A percentile compares a stretch with the other conserved stretches of the same genome.
These are phyloP conservation scores for Aspergillus cristatus DNA, from an alignment of 495 filamentous ascomycete species.

Conservation along the genomic window DNA sequence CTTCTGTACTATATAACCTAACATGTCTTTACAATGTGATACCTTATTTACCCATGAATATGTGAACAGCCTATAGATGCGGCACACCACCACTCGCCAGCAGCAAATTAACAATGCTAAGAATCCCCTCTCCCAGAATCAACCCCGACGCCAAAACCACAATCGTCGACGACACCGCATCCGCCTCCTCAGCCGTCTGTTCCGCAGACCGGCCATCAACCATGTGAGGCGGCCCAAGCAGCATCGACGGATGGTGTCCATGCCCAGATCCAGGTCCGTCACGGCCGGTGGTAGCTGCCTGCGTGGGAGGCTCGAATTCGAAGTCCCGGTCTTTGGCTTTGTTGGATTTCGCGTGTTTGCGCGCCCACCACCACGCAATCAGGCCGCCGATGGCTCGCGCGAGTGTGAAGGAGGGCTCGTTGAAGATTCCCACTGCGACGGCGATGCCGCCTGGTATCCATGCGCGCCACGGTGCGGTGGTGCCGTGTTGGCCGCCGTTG, in stretches of 20 bases:
- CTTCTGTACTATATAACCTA: no score
- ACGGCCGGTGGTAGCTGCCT: background rate
- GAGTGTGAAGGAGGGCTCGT: conserved; percentile 89
- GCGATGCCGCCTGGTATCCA: conserved; percentile 87
- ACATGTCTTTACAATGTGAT: no score
- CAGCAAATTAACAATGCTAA: conserved; percentile 84
- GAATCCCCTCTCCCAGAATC: conserved; percentile 86
- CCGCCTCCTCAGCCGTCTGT: conserved; percentile 28
- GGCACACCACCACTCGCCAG: conserved; percentile 74
- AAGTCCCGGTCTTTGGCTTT: background rate
- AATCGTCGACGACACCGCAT: conserved; percentile 43
- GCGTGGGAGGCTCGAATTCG: background rate
- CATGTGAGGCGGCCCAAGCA: background rate
- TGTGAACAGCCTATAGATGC: conserved; percentile 50
- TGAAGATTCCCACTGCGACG: conserved; percentile 96
- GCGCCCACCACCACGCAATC: conserved; percentile 63
- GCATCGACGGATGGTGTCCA: background rate
- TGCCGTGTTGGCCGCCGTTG: conserved; percentile 14
- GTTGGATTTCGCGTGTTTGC: conserved; percentile 13
- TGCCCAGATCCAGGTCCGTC: no score
- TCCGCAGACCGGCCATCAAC: conserved; percentile 3
- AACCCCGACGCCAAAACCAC: conserved; percentile 65
- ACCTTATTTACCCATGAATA: no score
- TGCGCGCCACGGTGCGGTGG: conserved; percentile 28
- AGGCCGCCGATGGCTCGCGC: conserved; percentile 80